Evolutionary conservation across 805 yeast species (phyloP).

Genomic region (Ascoidea tarda): DNA sequence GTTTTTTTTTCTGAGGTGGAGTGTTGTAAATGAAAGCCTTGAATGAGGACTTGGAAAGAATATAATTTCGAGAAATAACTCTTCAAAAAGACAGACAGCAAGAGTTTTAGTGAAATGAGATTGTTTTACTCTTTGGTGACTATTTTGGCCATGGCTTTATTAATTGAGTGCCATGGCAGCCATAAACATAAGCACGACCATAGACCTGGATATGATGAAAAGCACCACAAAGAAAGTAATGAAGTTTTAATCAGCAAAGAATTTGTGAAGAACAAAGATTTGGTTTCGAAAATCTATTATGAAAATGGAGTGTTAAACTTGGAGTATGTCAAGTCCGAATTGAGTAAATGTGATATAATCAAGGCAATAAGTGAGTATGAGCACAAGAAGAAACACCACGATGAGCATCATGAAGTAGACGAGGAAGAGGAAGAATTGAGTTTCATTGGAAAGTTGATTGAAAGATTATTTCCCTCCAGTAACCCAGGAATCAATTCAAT

Average conservation of each 20-base stretch:
- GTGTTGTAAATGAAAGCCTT: too few species aligned
- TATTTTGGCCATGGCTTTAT: too few species aligned
- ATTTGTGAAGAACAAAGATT: neutral
- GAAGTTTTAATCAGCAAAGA: neutral
- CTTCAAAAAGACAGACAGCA: too few species aligned
- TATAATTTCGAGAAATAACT: too few species aligned
- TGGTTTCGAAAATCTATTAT: constrained; percentile 14
- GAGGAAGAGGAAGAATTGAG: constrained; percentile 12
- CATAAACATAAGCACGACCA: too few species aligned
- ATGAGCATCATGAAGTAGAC: constrained; percentile 2
- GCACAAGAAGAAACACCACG: neutral
- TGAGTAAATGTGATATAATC: constrained; percentile 25
- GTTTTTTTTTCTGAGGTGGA: too few species aligned
- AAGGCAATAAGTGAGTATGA: constrained; percentile 21
- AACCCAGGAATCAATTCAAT: constrained; percentile 45
- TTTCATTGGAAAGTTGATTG: constrained; percentile 24
- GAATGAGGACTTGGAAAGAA: too few species aligned
- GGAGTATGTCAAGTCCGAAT: constrained; percentile 17
- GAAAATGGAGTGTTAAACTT: constrained; percentile 29
- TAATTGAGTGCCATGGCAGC: too few species aligned
- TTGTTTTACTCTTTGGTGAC: too few species aligned
- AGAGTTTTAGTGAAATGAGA: too few species aligned
- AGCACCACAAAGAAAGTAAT: too few species aligned
- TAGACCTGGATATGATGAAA: too few species aligned
- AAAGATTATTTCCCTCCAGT: constrained; percentile 34